Percentiles rank a stretch among this genome's conserved stretches.
Conservation (phyloP, 176 grass and related monocot species). For the Pontederia crassipes region DNA sequence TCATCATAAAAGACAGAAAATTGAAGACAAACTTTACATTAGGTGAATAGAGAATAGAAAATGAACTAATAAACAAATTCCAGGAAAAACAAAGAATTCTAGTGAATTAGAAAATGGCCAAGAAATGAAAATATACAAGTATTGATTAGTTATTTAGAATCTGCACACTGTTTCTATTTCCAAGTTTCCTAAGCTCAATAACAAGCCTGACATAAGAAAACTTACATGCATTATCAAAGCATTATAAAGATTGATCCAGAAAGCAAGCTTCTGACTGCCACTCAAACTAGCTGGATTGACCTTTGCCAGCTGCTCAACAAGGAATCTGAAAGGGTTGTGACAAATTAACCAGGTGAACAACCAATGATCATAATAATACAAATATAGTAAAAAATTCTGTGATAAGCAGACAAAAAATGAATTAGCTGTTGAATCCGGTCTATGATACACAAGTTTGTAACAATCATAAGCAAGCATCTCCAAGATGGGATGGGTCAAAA, state of each 20-base stretch:
- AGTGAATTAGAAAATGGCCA: background rate
- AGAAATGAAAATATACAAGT: no score
- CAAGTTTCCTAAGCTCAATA: background rate
- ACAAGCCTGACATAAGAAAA: constrained; percentile 1
- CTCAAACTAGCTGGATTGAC: constrained; percentile 59
- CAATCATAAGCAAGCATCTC: no score
- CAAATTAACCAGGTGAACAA: no score
- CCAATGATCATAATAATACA: no score
- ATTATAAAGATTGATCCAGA: constrained; percentile 98
- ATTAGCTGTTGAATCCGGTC: no score
- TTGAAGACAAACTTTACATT: no score
- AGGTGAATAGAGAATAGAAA: no score
- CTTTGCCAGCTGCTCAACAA: constrained; percentile 84
- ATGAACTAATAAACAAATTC: background rate
- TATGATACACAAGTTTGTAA: no score
- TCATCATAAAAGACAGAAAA: background rate
- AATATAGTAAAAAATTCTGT: no score
- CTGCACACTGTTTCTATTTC: background rate
- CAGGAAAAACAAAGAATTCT: background rate
- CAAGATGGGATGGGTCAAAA: no score
- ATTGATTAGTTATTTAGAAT: no score
- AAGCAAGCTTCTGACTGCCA: constrained; percentile 72
- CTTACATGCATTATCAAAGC: constrained; percentile 99
- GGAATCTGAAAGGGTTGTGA: constrained; percentile 43
- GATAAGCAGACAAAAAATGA: no score